phyloP scores from a whole-genome alignment of 192 early-diverging fungal genomes.

The Coemansia sp. region DNA sequence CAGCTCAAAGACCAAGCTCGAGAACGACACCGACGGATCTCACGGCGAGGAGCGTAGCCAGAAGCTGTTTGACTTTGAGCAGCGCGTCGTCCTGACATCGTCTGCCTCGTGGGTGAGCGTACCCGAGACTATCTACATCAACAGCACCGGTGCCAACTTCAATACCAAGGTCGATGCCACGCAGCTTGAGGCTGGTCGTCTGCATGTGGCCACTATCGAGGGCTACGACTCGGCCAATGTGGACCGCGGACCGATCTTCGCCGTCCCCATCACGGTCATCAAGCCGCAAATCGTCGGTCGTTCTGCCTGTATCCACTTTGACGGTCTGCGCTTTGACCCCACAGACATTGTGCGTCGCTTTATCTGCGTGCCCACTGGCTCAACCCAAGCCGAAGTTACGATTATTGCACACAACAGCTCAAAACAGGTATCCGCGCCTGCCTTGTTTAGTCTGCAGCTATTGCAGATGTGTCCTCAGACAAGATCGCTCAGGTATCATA shows the following conservation, averaged over 20 bases:
- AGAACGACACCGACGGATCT: slow-evolving; percentile 58
- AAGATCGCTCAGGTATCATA: slow-evolving; percentile 59
- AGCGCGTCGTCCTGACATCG: slow-evolving; percentile 65
- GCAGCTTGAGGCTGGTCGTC: slow-evolving; percentile 64
- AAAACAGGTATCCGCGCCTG: slow-evolving; percentile 49
- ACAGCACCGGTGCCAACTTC: slow-evolving; percentile 63
- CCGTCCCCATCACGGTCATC: slow-evolving; percentile 82
- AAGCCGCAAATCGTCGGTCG: slow-evolving; percentile 62
- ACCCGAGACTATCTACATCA: slow-evolving; percentile 71
- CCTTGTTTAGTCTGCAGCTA: slow-evolving; percentile 64
- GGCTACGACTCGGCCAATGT: slow-evolving; percentile 74
- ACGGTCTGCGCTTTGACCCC: slow-evolving; percentile 62
- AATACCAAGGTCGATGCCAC: slow-evolving; percentile 76
- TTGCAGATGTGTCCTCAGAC: slow-evolving; percentile 72
- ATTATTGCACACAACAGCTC: slow-evolving; percentile 29
- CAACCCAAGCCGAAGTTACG: slow-evolving; percentile 64
- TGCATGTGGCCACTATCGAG: slow-evolving; percentile 73
- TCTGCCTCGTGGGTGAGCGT: slow-evolving; percentile 72
- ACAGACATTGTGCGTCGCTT: slow-evolving; percentile 79
- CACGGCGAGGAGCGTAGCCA: slow-evolving; percentile 55
- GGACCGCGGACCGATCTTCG: slow-evolving; percentile 77
- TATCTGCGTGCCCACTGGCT: slow-evolving; percentile 74
- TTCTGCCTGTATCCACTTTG: slow-evolving; percentile 53
- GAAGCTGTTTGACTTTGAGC: slow-evolving; percentile 72
- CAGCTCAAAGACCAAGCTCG: slow-evolving; percentile 56